Evolutionary conservation across 1,139 yeast genomes (phyloP), one percentile per base, ranked within the genome.

Genomic region (Sugiyamaella xylanicola): DNA sequence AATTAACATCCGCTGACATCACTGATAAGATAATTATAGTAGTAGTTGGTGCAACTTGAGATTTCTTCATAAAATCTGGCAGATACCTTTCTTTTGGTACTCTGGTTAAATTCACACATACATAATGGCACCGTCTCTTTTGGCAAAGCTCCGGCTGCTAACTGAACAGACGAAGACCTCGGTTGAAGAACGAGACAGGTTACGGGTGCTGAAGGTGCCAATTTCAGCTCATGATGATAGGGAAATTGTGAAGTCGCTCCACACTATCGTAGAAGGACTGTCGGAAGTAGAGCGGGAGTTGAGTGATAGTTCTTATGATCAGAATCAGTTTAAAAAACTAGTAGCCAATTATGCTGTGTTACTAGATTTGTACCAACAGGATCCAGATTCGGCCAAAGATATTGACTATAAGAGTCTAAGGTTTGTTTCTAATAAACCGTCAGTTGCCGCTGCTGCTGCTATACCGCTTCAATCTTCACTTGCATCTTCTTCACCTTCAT

Each of bases 171-270:
- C 80, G 2, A 74, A 69, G 48, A 73, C 74, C 9, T 68, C 72
- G 15, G 67, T 81, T 8, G 84, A 81, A 36, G 88, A 84, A 65
- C 72, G 86, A 43, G 70, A 73, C 48, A 73, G 83, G 27, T 73
- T 83, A 56, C 65, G 72, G 17, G 64, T 68, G 19, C 73, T 83
- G 36, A 74, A 76, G 44, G 72, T 82, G 36, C 74, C 77, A 20
- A 85, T 86, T 1, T 77, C 85, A 0, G 68, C 75, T 5, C 75
- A 78, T 49, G 88, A 83, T 58, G 82, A 81, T 61, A 74, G 73
- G 54, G 88, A 83, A 56, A 66, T 85, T 41, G 73, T 76, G 32
- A 73, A 72, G 49, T 70, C 74, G 27, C 65, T 85, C 52, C 68
- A 67, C 41, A 74, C 77, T 60, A 69, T 79, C 27, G 67, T 65